phyloP scores from a whole-genome alignment of 805 yeast species.

The Candida dendrica region DNA sequence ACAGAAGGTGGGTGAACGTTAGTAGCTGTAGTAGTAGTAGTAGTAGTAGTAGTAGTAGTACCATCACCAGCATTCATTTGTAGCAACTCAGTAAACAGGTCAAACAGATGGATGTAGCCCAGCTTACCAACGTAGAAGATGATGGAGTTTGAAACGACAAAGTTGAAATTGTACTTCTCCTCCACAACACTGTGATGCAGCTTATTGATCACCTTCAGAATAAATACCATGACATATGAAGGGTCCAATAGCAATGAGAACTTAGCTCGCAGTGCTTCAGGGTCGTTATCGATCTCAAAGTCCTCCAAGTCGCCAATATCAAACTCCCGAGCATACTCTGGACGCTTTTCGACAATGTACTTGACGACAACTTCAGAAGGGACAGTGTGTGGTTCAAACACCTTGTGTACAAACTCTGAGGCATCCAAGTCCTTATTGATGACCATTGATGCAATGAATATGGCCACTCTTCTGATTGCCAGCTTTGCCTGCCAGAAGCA shows the following conservation, averaged over 20 bases:
- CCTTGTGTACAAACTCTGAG: background rate
- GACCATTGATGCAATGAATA: background rate
- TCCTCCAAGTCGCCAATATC: background rate
- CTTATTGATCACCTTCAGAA: background rate
- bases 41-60: too few relatives aligned
- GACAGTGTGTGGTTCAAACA: background rate
- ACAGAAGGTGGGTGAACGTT: too few relatives aligned
- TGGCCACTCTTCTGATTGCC: background rate
- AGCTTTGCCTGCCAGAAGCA: background rate
- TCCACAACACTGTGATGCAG: background rate
- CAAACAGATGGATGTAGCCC: background rate
- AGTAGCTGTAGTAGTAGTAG: background rate
- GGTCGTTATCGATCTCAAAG: background rate
- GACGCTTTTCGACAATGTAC: background rate
- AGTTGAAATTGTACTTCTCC: background rate
- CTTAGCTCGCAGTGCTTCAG: background rate
- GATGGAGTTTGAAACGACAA: background rate
- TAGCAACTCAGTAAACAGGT: background rate
- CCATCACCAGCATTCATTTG: background rate
- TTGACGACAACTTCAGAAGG: background rate
- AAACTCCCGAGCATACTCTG: background rate
- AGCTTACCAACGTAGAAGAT: background rate
- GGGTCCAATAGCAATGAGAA: background rate
- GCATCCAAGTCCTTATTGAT: background rate
- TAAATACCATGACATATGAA: background rate